Evolutionary conservation across 495 filamentous ascomycete species (phyloP).

Genomic region (Hypoxylon trugodes): DNA sequence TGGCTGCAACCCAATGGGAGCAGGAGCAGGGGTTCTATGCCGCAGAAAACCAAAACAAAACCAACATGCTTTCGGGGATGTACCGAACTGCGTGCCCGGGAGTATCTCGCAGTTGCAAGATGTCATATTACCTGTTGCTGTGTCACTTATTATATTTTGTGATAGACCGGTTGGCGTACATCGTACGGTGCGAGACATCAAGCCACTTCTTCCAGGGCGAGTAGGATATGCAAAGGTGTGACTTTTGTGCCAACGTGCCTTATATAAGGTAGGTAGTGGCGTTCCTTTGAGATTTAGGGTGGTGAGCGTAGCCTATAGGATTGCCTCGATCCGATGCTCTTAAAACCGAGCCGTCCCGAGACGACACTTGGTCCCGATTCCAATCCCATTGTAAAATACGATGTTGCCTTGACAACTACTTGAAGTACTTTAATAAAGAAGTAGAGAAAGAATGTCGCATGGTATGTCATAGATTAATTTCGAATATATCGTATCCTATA

Average conservation of each 20-base stretch:
- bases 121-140: neutral
- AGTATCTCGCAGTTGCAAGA: neutral
- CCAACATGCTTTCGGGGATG: conserved; percentile 13
- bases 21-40: conserved; percentile 26
- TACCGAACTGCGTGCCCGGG: neutral
- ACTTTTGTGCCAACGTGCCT: conserved; percentile 4
- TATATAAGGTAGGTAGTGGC: neutral
- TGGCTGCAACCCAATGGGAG: conserved; percentile 25
- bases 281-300: neutral
- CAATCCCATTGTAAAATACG: neutral
- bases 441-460: neutral
- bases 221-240: conserved; percentile 10
- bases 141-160: neutral
- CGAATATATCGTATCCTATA: no score
- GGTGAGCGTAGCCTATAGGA: neutral
- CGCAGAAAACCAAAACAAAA: conserved; percentile 18
- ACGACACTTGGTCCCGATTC: neutral
- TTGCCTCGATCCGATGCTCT: neutral
- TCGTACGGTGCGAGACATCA: neutral
- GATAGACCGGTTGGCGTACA: neutral
- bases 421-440: neutral
- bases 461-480: neutral
- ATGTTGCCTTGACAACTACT: neutral
- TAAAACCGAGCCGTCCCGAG: conserved; percentile 15
- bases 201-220: neutral